These are phyloP conservation scores for Begonia loranthoides DNA, from an alignment of 306 rosid species.

Conservation along the genomic window DNA sequence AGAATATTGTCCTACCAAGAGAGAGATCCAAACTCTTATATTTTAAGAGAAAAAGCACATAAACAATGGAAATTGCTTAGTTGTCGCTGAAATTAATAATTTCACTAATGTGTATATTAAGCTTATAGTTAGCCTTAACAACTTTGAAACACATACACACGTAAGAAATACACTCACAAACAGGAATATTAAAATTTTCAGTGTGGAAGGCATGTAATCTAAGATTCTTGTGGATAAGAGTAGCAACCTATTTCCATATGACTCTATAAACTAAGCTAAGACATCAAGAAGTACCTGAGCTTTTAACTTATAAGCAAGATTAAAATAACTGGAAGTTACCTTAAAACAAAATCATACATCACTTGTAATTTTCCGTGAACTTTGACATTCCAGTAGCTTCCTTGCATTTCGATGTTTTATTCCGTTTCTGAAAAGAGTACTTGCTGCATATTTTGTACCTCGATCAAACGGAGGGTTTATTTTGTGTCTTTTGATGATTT, in stretches of 20 bases:
- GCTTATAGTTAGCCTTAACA: too few relatives aligned
- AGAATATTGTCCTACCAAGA: too few relatives aligned
- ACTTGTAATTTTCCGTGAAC: constrained; percentile 16
- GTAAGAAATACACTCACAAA: not conserved
- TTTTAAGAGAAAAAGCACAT: too few relatives aligned
- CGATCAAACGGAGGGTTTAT: constrained; percentile 11
- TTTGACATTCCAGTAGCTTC: constrained; percentile 33
- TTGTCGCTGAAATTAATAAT: too few relatives aligned
- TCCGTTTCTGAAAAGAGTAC: constrained; percentile 57
- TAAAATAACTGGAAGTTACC: constrained; percentile 9
- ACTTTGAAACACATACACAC: not conserved
- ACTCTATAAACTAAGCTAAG: too few relatives aligned
- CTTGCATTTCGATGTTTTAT: constrained; percentile 45
- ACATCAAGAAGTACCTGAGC: not conserved
- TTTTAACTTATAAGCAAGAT: not conserved
- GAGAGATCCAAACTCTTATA: too few relatives aligned
- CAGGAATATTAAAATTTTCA: not conserved
- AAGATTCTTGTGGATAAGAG: not conserved
- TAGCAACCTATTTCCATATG: constrained; percentile 3
- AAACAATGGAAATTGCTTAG: too few relatives aligned
- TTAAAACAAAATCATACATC: constrained; percentile 14
- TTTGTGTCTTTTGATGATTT: constrained; percentile 21
- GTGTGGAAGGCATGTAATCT: not conserved
- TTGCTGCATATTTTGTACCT: constrained; percentile 37
- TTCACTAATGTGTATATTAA: too few relatives aligned